Base-by-base conservation (phyloP, 1,284 basidiomycete genomes). In the Apiotrichum laibachii region DNA sequence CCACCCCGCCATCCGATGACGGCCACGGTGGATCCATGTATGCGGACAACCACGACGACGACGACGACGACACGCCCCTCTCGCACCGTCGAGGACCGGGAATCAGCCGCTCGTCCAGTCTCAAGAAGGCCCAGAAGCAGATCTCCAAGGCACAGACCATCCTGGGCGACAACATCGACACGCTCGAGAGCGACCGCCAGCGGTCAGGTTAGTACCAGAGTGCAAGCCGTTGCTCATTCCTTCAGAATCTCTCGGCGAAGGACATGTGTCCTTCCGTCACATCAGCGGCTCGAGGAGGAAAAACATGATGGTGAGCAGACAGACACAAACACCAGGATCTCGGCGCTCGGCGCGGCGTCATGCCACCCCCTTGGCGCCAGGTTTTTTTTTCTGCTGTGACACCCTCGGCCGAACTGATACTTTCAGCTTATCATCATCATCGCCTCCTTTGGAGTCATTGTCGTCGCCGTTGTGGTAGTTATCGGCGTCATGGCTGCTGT, bases 121-220 rank as follows among this genome's bases (percentile, higher is more conserved):
- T 37, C 13, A 50, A 50, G 35, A 33, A 33, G 6, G 48, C 48
- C 34, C 48, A 50, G 48, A 50, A 35, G 33, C 48, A 50, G 48
- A 39, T 50, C 11, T 50, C 48, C 2, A 33, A 50, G 48, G 48
- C 48, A 39, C 48, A 50, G 35, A 22, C 18, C 35, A 50, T 50
- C 35, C 35, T 50, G 4, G 48, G 48, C 9, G 48, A 37, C 48
- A 50, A 50, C 35, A 50, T 50, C 39, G 33, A 7, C 34, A 50
- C 12, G 15, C 34, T 50, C 5, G 48, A 50, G 31, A 15, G 19
- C 31, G 48, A 50, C 18, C 19, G 16, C 5, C 35, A 50, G 5
- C 26, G 48, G 19, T 11, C 35, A 21, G 48, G 48, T 50, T 19
- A 37, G 48, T 15, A 19, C 18, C 7, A 8, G 18, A 7, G 43